These are phyloP conservation scores for Colletotrichum sp. DNA, from an alignment of 2,329 filamentous ascomycete genomes.

Conservation along the genomic window DNA sequence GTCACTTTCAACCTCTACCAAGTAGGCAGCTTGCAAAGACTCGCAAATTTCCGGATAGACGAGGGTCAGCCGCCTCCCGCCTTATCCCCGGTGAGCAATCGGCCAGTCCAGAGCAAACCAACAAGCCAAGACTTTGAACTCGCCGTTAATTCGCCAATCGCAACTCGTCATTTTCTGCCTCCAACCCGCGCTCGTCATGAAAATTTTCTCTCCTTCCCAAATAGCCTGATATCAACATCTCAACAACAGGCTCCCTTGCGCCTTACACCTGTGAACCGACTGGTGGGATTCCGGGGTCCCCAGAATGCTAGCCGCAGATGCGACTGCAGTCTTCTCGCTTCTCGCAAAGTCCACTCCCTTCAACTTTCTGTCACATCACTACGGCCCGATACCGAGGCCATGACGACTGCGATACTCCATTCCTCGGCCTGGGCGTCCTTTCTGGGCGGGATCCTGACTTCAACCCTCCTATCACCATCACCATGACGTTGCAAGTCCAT, in stretches of 20 bases:
- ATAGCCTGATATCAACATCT: constrained; percentile 14
- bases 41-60: not conserved
- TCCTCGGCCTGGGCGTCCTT: not conserved
- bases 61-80: not conserved
- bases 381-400: not conserved
- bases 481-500: not conserved
- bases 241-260: not conserved
- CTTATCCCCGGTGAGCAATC: not conserved
- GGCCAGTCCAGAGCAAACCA: not conserved
- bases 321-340: not conserved
- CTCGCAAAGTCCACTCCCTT: not conserved
- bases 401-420: not conserved
- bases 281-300: constrained; percentile 17
- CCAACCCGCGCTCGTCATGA: not conserved
- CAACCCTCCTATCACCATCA: not conserved
- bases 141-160: not conserved
- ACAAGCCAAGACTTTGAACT: not conserved
- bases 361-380: not conserved
- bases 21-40: not conserved
- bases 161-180: not conserved
- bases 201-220: not conserved
- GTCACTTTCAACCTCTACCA: not conserved
- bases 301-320: constrained; percentile 9
- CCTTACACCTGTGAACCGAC: not conserved
- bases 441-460: not conserved